Evolutionary conservation across 2,329 filamentous ascomycete genomes (phyloP), one percentile per base, ranked within the genome.

Genomic region (Aciculosporium take): DNA sequence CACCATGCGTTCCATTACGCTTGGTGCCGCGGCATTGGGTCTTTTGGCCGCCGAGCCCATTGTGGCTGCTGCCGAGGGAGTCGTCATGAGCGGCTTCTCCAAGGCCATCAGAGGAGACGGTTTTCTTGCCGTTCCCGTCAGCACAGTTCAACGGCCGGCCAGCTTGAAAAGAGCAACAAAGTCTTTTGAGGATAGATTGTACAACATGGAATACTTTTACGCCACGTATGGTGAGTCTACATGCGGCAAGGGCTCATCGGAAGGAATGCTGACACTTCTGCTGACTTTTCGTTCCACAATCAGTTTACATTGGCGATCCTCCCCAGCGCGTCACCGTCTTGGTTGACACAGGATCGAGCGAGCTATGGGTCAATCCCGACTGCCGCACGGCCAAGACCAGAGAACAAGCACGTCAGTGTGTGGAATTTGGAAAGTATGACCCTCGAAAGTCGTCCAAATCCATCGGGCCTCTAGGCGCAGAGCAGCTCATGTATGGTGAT

Each of bases 321-420:
- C 52, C 56, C 1, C 67, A 71, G 46, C 56, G 49, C 9, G 55
- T 71, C 28, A 62, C 65, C 9, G 65, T 71, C 28, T 59, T 70
- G 29, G 58, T 71, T 41, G 68, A 71, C 45, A 71, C 68, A 0
- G 71, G 71, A 13, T 74, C 71, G 5, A 66, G 66, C 46, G 68
- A 72, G 51, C 62, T 74, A 7, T 74, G 71, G 71, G 66, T 73
- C 33, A 70, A 74, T 45, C 69, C 71, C 1, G 56, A 64, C 40
- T 74, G 71, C 50, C 40, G 51, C 4, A 59, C 57, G 5, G 59
- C 68, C 0, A 59, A 54, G 5, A 55, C 56, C 5, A 46, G 55
- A 6, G 48, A 49, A 1, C 56, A 66, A 28, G 48, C 52, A 3
- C 40, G 54, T 0, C 59, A 64, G 35, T 74, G 69, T 51, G 10